These are phyloP conservation scores for Lenzites betulinus DNA, from an alignment of 768 basidiomycete genomes.

Conservation along the genomic window DNA sequence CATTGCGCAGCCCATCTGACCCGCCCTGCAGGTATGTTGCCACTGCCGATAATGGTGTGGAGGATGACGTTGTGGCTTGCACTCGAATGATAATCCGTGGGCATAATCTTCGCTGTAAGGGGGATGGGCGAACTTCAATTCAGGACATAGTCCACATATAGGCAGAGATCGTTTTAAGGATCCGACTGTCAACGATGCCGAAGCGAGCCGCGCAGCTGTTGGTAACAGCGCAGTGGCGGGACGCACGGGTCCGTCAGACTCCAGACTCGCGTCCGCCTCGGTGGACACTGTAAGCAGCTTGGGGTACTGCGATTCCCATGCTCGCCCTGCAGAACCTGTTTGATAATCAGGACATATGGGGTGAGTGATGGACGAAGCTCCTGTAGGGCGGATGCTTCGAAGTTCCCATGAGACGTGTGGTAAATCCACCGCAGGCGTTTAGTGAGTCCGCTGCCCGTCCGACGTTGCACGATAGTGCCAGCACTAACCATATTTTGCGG, in stretches of 20 bases:
- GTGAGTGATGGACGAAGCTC: background rate
- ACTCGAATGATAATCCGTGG: background rate
- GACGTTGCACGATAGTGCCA: background rate
- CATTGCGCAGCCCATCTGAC: slow-evolving; percentile 2
- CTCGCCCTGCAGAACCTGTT: background rate
- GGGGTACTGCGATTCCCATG: background rate
- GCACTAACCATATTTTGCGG: background rate
- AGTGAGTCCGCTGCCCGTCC: background rate
- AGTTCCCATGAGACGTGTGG: background rate
- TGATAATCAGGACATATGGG: background rate
- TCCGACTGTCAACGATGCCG: background rate
- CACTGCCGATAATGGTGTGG: background rate
- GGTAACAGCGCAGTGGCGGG: background rate
- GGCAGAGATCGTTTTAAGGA: background rate
- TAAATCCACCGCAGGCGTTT: background rate
- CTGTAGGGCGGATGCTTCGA: background rate
- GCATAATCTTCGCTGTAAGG: background rate
- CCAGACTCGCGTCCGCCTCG: background rate
- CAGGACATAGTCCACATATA: background rate
- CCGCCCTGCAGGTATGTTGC: background rate
- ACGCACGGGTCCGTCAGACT: too few species aligned
- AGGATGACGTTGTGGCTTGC: background rate
- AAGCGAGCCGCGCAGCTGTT: background rate
- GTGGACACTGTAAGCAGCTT: too few species aligned
- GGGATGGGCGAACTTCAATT: background rate